Evolutionary conservation across 495 filamentous ascomycete species (phyloP).

Genomic region (Recurvomyces mirabilis): DNA sequence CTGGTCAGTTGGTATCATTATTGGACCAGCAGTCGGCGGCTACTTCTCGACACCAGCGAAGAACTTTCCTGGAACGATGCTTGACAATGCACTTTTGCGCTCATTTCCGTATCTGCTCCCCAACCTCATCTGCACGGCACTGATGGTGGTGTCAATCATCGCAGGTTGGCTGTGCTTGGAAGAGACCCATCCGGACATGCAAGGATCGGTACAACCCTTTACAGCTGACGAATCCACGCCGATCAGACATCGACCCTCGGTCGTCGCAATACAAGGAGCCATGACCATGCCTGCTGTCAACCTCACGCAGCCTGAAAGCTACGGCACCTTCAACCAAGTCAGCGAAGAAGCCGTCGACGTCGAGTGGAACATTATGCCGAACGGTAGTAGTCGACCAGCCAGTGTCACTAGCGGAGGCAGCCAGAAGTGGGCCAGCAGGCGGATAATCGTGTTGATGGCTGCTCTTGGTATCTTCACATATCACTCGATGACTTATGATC

Average conservation of each 20-base stretch:
- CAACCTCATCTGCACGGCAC: constrained; percentile 61
- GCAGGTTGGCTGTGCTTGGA: constrained; percentile 62
- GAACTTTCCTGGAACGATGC: constrained; percentile 54
- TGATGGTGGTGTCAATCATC: constrained; percentile 63
- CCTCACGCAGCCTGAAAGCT: constrained; percentile 55
- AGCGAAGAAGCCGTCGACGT: constrained; percentile 33
- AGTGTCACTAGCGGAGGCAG: constrained; percentile 25
- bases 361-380: constrained; percentile 39
- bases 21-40: constrained; percentile 72
- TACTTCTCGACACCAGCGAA: constrained; percentile 63
- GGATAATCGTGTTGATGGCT: constrained; percentile 56
- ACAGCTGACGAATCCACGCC: constrained; percentile 46
- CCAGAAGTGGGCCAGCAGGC: constrained; percentile 49
- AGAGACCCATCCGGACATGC: constrained; percentile 74
- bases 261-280: constrained; percentile 59
- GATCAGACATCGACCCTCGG: constrained; percentile 6
- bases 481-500: constrained; percentile 79
- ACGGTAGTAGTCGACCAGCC: constrained; percentile 34
- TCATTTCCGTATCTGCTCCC: constrained; percentile 72
- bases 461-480: constrained; percentile 76
- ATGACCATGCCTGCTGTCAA: constrained; percentile 60
- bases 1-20: constrained; percentile 75
- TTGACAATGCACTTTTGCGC: constrained; percentile 53
- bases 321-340: constrained; percentile 62
- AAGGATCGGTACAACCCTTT: constrained; percentile 35